Evolutionary conservation across 2,329 filamentous ascomycete genomes (phyloP), one percentile per base, ranked within the genome.

Genomic region (Trichoderma polysporum): DNA sequence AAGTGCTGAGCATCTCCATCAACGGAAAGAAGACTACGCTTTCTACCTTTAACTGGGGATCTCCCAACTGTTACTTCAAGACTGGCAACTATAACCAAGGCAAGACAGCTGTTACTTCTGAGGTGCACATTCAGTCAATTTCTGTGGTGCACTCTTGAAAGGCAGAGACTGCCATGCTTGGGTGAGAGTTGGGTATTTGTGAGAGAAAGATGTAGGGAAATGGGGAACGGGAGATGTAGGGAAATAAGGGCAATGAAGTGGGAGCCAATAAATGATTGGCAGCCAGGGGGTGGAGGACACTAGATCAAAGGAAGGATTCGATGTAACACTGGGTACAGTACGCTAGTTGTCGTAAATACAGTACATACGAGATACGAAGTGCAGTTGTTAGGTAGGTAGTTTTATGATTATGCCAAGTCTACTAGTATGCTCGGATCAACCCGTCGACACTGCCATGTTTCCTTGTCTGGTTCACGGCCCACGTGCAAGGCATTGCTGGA

Each of bases 81-180:
- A 74, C 70, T 10, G 77, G 77, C 13, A 77, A 79, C 63, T 79
- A 79, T 65, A 79, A 79, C 67, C 76, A 79, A 68, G 75, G 73
- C 7, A 70, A 73, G 45, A 67, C 65, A 22, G 57, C 69, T 2
- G n/a, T 57, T 31, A 66, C 56, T 12, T 73, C 74, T 1, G 73
- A 76, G 39, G 72, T 76, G 17, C 70, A 69, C 31, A 71, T 74
- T 27, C 71, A 66, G 35, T 47, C 66, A 29, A 71, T 74, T 45
- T 58, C 31, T 0, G 68, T 72, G 9, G 53, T 57, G 3, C 66
- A 68, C 33, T 88, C 57, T 25, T 56, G 22, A 41, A 58, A 35
- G 22, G 12, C 6, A 5, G 12, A 4, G 15, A 15, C 3, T 22
- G 25, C 15, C 13, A 39, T 19, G 22, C 15, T 13, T 10, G 12